A percentile compares a stretch with the other conserved stretches of the same genome.
phyloP scores from a whole-genome alignment of 441 rosid species.

The Pelargonium citronellum region DNA sequence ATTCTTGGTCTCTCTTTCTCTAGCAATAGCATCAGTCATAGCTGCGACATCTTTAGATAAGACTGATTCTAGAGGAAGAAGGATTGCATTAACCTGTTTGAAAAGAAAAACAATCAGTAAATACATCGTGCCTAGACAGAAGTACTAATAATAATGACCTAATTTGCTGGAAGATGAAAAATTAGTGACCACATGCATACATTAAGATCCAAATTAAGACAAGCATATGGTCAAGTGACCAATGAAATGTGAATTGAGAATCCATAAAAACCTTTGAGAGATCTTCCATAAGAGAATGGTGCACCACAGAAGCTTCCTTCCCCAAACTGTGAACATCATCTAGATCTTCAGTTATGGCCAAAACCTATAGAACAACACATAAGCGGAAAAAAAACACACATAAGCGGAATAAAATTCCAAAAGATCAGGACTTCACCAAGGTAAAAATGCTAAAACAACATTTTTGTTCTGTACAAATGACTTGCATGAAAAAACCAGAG shows the following conservation, averaged over 20 bases:
- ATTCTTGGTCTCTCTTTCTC: conserved; percentile 65
- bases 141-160: no score
- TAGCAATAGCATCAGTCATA: conserved; percentile 75
- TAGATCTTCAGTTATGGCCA: conserved; percentile 85
- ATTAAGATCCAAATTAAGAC: background rate
- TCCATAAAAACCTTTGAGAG: conserved; percentile 63
- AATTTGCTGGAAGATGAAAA: no score
- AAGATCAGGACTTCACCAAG: background rate
- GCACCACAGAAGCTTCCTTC: conserved; percentile 76
- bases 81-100: conserved; percentile 69
- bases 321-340: conserved; percentile 85
- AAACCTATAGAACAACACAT: conserved; percentile 55
- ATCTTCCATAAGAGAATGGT: conserved; percentile 67
- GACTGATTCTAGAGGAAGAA: conserved; percentile 71
- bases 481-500: no score
- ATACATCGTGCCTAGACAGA: background rate
- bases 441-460: background rate
- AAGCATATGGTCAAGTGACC: conserved; percentile 14
- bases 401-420: conserved; percentile 19
- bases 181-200: no score
- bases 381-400: no score
- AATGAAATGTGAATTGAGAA: conserved; percentile 10
- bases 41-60: conserved; percentile 85
- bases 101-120: conserved; percentile 22
- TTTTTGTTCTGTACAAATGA: no score